Evolutionary conservation across 345 rosid species (phyloP).

Genomic region (Trapa bicornis): DNA sequence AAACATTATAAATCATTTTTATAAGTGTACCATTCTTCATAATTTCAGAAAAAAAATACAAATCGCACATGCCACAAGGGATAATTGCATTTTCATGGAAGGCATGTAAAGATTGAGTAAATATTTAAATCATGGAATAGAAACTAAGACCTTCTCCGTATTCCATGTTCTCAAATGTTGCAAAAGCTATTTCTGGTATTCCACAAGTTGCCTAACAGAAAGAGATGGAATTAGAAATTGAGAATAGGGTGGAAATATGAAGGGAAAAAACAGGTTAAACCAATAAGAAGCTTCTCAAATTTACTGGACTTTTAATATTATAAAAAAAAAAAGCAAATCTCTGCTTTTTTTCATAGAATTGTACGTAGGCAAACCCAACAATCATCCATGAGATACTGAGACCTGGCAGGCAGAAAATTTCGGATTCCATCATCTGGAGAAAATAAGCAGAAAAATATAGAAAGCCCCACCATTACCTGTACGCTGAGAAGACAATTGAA

Average conservation of each 20-base stretch:
- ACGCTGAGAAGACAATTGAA: constrained; percentile 89
- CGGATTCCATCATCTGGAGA: neutral
- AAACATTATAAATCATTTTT: neutral
- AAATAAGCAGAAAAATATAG: constrained; percentile 10
- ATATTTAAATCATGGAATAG: constrained; percentile 1
- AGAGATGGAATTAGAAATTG: constrained; percentile 15
- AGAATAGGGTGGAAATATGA: neutral
- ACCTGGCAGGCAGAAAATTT: neutral
- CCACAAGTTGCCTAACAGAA: constrained; percentile 75
- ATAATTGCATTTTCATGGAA: neutral
- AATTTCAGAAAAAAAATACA: neutral
- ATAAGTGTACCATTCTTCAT: neutral
- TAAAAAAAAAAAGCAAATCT: neutral
- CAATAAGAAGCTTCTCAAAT: neutral
- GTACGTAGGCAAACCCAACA: neutral
- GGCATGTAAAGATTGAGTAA: neutral
- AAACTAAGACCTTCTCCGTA: constrained; percentile 72
- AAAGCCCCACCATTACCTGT: constrained; percentile 40
- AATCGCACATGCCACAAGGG: neutral
- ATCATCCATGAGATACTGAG: neutral
- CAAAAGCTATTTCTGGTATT: constrained; percentile 80
- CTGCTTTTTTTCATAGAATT: too few species aligned
- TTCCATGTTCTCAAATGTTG: constrained; percentile 97
- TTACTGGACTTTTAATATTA: neutral
- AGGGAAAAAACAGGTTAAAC: neutral